Conservation (phyloP, 2,329 filamentous ascomycete species). For the Dryadomyces quercivorus region DNA sequence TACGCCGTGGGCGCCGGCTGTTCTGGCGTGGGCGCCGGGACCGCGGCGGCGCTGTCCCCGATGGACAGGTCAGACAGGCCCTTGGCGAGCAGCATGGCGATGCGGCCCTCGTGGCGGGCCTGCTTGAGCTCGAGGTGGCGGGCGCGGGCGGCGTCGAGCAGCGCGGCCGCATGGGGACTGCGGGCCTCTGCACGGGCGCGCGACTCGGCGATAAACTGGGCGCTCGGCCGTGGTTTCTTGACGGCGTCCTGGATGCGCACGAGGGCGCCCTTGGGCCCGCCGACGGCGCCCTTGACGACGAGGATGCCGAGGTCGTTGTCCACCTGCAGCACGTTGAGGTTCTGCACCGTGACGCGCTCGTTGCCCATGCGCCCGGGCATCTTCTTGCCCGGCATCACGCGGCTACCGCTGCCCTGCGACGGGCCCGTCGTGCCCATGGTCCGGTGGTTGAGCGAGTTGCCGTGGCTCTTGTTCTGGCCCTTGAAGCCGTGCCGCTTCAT, state of each 20-base stretch:
- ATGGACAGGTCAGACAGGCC: slow-evolving; percentile 4
- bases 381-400: slow-evolving; percentile 91
- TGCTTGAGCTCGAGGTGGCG: slow-evolving; percentile 43
- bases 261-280: slow-evolving; percentile 75
- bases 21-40: neutral
- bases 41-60: no score
- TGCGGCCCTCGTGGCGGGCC: slow-evolving; percentile 29
- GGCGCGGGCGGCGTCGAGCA: slow-evolving; percentile 35
- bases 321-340: slow-evolving; percentile 77
- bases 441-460: slow-evolving; percentile 88
- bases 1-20: neutral
- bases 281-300: slow-evolving; percentile 74
- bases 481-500: slow-evolving; percentile 93
- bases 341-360: slow-evolving; percentile 79
- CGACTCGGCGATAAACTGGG: slow-evolving; percentile 35
- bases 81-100: slow-evolving; percentile 19
- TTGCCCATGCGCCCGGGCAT: slow-evolving; percentile 97
- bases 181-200: slow-evolving; percentile 30
- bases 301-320: slow-evolving; percentile 80
- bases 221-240: slow-evolving; percentile 57
- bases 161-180: slow-evolving; percentile 31
- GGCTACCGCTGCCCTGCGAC: slow-evolving; percentile 81
- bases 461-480: slow-evolving; percentile 85
- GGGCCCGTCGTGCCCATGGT: slow-evolving; percentile 83
- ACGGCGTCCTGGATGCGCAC: slow-evolving; percentile 83